A percentile compares a stretch with the other conserved stretches of the same genome.
Evolutionary conservation across 768 basidiomycete species (phyloP).

Genomic region (Daedalea quercina): DNA sequence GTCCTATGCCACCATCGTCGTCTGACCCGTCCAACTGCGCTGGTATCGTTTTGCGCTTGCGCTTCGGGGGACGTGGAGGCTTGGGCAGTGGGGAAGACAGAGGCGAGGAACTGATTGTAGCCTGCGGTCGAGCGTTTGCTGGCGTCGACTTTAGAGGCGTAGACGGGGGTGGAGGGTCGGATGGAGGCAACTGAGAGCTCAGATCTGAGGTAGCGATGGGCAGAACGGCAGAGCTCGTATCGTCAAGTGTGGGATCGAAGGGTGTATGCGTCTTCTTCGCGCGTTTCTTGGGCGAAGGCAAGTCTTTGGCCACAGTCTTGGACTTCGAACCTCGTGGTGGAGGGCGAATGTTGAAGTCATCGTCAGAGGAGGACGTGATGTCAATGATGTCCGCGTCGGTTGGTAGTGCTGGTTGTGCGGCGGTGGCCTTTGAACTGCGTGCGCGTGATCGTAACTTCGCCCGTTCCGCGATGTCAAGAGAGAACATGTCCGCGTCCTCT

Average conservation of each 20-base stretch:
- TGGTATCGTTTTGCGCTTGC: not conserved
- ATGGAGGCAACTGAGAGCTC: slow-evolving; percentile 21
- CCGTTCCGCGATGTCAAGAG: slow-evolving; percentile 23
- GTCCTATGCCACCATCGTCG: not conserved
- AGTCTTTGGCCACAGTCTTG: not conserved
- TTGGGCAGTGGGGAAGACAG: not conserved
- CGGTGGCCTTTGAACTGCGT: slow-evolving; percentile 9
- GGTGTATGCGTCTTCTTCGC: slow-evolving; percentile 5
- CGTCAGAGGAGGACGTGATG: slow-evolving; percentile 21
- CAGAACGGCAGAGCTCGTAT: slow-evolving; percentile 16
- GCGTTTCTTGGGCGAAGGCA: slow-evolving; percentile 8
- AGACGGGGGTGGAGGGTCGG: slow-evolving; percentile 16
- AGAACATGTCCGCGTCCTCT: not conserved
- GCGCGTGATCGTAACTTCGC: slow-evolving; percentile 25
- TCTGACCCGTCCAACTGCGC: not conserved
- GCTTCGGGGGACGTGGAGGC: not conserved
- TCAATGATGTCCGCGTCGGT: slow-evolving; percentile 19
- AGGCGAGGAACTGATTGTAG: not conserved
- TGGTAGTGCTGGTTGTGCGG: not conserved
- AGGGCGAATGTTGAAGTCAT: slow-evolving; percentile 8
- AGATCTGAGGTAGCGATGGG: slow-evolving; percentile 12
- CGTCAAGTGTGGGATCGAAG: slow-evolving; percentile 6
- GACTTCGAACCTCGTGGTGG: not conserved
- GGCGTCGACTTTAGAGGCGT: not conserved
- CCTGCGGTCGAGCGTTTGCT: not conserved